Conservation (phyloP, 805 yeast genomes). For the Sugiyamaella mastotermitis region DNA sequence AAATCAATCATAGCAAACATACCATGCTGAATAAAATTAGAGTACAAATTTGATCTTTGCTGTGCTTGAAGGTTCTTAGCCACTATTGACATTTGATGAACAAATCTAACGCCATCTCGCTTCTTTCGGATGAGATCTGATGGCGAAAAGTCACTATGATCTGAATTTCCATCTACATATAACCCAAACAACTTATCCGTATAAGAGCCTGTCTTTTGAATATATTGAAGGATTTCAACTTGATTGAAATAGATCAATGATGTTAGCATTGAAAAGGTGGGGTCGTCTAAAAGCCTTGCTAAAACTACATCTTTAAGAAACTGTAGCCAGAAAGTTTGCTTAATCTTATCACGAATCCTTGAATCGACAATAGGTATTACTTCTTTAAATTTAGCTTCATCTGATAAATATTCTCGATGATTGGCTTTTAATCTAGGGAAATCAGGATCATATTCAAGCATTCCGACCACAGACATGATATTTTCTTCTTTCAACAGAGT, state of each 20-base stretch:
- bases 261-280: conserved; percentile 58
- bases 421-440: conserved; percentile 76
- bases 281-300: conserved; percentile 77
- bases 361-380: conserved; percentile 58
- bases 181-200: conserved; percentile 53
- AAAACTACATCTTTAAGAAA: conserved; percentile 82
- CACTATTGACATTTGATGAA: conserved; percentile 73
- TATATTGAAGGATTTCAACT: conserved; percentile 53
- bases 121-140: conserved; percentile 24
- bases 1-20: conserved; percentile 63
- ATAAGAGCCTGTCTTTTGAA: conserved; percentile 48
- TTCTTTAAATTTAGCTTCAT: conserved; percentile 59
- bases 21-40: conserved; percentile 58
- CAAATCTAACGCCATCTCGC: conserved; percentile 67
- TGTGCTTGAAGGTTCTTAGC: conserved; percentile 59
- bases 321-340: conserved; percentile 70
- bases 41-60: conserved; percentile 62
- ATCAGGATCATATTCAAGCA: conserved; percentile 85
- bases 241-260: conserved; percentile 66
- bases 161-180: conserved; percentile 31
- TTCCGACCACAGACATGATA: conserved; percentile 62
- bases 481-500: conserved; percentile 47
- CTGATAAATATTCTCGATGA: conserved; percentile 58
- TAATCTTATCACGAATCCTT: conserved; percentile 49
- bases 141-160: background rate